Base-by-base conservation (phyloP, 169 alveolate genomes). In the Neospora caninum region DNA sequence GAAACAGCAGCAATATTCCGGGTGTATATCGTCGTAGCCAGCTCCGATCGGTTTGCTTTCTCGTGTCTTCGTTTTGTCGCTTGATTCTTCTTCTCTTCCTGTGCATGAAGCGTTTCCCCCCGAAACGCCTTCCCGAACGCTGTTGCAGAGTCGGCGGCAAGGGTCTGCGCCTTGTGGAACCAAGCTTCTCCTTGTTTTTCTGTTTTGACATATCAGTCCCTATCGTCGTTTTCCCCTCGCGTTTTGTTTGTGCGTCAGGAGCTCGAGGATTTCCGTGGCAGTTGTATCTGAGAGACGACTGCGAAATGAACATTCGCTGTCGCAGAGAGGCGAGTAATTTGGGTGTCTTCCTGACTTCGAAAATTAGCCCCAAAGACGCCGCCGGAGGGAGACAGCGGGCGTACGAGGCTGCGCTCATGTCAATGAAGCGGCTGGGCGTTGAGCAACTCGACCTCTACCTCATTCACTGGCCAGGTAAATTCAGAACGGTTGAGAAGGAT, bases 401-500 rank as follows among this genome's bases (percentile, higher is more conserved):
- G n/a, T 88, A 88, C 58, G 95, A 93, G 41, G 93, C 95, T 1
- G 91, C 73, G 20, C 80, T 87, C 70, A 64, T n/a, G 43, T 91
- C 95, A 20, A 73, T 93, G n/a, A 67, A 70, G 58, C 91, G 95
- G 7, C 87, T 93, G 67, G 94, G 93, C 7, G 91, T 93, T 25
- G 73, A 88, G 39, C 94, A 80, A 42, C 69, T 93, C 49, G 95
- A 93, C 69, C 95, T 93, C 36, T 88, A 87, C 88, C 92, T 93
- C 42, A 88, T 93, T 20, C 95, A 93, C 39, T 93, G 95, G 95
- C 95, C 95, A 58, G 95, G 93, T 80, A 53, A 49, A 49, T 4
- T 4, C 58, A 49, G 58, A 13, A 13, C 42, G 29, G 29, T 34
- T n/a, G n/a, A n/a, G n/a, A n/a, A n/a, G n/a, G n/a, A n/a, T n/a